These are phyloP conservation scores for Sugiyamaella pinicola DNA, from an alignment of 1,139 yeast genomes.

Conservation along the genomic window DNA sequence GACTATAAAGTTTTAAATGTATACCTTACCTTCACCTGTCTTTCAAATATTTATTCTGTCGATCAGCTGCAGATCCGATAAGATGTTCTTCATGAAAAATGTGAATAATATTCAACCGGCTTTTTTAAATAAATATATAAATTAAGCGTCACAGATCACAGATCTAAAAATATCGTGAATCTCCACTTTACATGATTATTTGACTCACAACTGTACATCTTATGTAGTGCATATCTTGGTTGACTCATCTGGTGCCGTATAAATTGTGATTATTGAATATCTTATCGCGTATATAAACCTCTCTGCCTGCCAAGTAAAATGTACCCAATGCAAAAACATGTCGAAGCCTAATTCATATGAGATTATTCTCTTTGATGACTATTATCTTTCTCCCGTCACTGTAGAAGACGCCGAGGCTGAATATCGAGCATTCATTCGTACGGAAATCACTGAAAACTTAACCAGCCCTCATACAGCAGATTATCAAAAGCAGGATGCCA, in stretches of 20 bases:
- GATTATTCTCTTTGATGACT: slow-evolving; percentile 18
- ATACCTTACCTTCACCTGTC: background rate
- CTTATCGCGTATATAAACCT: background rate
- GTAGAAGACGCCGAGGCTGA: slow-evolving; percentile 21
- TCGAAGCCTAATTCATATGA: background rate
- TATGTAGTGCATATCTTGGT: no score
- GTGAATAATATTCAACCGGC: no score
- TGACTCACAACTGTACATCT: no score
- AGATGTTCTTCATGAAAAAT: no score
- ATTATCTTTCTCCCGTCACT: slow-evolving; percentile 20
- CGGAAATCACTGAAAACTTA: slow-evolving; percentile 25
- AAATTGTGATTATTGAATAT: no score
- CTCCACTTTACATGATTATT: no score
- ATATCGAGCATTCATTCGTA: slow-evolving; percentile 24
- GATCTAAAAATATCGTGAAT: no score
- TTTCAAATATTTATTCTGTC: no score
- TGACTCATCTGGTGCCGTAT: slow-evolving; percentile 15
- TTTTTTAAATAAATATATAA: no score
- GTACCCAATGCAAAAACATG: slow-evolving; percentile 1
- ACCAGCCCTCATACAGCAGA: slow-evolving; percentile 27
- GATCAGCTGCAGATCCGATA: background rate
- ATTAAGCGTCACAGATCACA: no score
- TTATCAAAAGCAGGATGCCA: slow-evolving; percentile 26
- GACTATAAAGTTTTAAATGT: background rate
- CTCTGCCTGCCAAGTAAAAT: background rate